Evolutionary conservation across 345 rosid genomes (phyloP).

Genomic region (Camelina neglecta): DNA sequence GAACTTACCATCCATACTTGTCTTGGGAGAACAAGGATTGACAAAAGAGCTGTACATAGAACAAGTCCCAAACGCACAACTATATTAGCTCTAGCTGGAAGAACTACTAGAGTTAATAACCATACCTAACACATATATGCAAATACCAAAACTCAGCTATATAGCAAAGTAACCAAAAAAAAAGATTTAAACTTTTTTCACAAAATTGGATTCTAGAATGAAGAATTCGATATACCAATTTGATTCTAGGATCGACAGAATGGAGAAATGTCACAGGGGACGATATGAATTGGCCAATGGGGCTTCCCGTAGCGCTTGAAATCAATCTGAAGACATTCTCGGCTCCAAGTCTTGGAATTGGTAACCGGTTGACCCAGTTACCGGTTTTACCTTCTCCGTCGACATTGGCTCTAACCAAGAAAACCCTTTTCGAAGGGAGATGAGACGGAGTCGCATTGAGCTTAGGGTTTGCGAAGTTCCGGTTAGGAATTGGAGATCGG

Average conservation of each 20-base stretch:
- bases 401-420: constrained; percentile 48
- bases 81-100: constrained; percentile 85
- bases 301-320: constrained; percentile 80
- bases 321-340: constrained; percentile 79
- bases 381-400: constrained; percentile 45
- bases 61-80: constrained; percentile 84
- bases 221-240: constrained; percentile 55
- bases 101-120: constrained; percentile 85
- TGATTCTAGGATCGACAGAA: constrained; percentile 84
- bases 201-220: not conserved
- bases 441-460: not conserved
- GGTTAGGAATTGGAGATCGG: constrained; percentile 9
- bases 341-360: constrained; percentile 60
- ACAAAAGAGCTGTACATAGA: constrained; percentile 62
- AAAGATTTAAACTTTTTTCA: no score
- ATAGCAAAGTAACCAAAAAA: constrained; percentile 1
- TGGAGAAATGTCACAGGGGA: constrained; percentile 84
- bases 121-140: constrained; percentile 65
- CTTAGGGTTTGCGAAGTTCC: constrained; percentile 33
- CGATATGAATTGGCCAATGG: constrained; percentile 82
- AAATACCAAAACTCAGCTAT: constrained; percentile 13
- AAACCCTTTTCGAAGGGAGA: constrained; percentile 36
- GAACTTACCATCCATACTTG: constrained; percentile 71
- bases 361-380: constrained; percentile 69
- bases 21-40: constrained; percentile 74